A percentile compares a stretch with the other conserved stretches of the same genome.
These are phyloP conservation scores for Calamus simplicifolius DNA, from an alignment of 176 grass and related monocot genomes.

Conservation along the genomic window DNA sequence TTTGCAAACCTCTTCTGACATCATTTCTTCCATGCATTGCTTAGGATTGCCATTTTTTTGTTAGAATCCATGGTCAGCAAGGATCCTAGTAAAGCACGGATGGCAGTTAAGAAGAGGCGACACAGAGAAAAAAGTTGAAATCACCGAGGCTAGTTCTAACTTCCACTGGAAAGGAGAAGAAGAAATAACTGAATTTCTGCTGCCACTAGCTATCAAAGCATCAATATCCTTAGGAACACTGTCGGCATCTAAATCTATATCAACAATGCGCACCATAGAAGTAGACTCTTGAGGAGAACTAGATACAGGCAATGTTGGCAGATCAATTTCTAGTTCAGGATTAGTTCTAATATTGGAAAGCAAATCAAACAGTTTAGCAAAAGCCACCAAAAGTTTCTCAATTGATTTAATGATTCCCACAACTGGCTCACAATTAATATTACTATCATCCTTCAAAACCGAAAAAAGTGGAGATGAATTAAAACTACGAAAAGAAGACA, in stretches of 20 bases:
- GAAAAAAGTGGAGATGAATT: constrained; percentile 59
- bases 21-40: constrained; percentile 24
- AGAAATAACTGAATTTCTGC: constrained; percentile 36
- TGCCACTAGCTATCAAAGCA: constrained; percentile 31
- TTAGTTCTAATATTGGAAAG: constrained; percentile 36
- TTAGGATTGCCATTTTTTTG: constrained; percentile 4
- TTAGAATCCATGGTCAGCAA: constrained; percentile 28
- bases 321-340: constrained; percentile 30
- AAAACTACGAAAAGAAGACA: constrained; percentile 54
- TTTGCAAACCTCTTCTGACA: constrained; percentile 8
- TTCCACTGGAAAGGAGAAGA: constrained; percentile 45
- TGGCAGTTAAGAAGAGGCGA: constrained; percentile 42
- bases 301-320: constrained; percentile 36
- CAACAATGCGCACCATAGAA: constrained; percentile 42
- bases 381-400: constrained; percentile 56
- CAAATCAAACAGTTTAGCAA: constrained; percentile 51
- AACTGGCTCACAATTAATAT: constrained; percentile 31
- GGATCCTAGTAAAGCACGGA: constrained; percentile 42
- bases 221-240: constrained; percentile 43
- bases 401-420: constrained; percentile 33
- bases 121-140: constrained; percentile 64
- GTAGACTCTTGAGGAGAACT: constrained; percentile 36
- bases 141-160: constrained; percentile 50
- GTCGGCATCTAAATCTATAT: constrained; percentile 76
- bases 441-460: constrained; percentile 27